A percentile compares a stretch with the other conserved stretches of the same genome.
Evolutionary conservation across 169 alveolate species (phyloP).

Genomic region (Plasmodium coatneyi): DNA sequence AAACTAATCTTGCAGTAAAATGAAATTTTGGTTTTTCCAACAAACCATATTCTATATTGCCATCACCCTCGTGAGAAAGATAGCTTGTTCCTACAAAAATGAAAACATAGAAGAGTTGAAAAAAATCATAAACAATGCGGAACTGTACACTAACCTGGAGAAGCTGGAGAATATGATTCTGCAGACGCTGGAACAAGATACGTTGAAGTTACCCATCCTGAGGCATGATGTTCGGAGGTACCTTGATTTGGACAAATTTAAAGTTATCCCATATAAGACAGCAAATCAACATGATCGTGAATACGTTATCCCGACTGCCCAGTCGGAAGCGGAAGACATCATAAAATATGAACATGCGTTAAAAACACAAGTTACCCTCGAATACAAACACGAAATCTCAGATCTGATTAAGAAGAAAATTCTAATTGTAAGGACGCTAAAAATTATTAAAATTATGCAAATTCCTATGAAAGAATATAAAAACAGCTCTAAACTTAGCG

Average conservation of each 20-base stretch:
- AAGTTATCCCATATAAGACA: not conserved
- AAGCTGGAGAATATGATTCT: conserved; percentile 10
- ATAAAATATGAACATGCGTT: conserved; percentile 37
- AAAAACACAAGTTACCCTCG: conserved; percentile 12
- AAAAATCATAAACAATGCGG: conserved; percentile 26
- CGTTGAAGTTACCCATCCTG: conserved; percentile 32
- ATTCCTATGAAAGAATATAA: conserved; percentile 26
- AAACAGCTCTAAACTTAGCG: not conserved
- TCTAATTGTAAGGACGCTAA: conserved; percentile 26
- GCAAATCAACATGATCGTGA: not conserved
- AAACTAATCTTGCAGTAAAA: conserved; percentile 6
- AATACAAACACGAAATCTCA: conserved; percentile 11
- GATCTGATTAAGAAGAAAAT: conserved; percentile 31
- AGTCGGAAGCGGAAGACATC: conserved; percentile 22
- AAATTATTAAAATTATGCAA: conserved; percentile 49
- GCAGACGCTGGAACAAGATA: conserved; percentile 35
- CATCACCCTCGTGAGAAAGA: conserved; percentile 6
- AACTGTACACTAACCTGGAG: not conserved
- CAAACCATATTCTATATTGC: conserved; percentile 22
- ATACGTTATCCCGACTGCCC: conserved; percentile 7
- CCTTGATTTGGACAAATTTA: conserved; percentile 18
- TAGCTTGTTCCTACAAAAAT: conserved; percentile 12
- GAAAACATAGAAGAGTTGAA: conserved; percentile 41
- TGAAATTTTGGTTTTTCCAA: conserved; percentile 41
- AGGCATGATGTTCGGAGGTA: not conserved